Percentiles rank a stretch among this genome's conserved stretches.
phyloP scores from a whole-genome alignment of 2,329 filamentous ascomycete genomes.

The Trichothecium sympodiale region DNA sequence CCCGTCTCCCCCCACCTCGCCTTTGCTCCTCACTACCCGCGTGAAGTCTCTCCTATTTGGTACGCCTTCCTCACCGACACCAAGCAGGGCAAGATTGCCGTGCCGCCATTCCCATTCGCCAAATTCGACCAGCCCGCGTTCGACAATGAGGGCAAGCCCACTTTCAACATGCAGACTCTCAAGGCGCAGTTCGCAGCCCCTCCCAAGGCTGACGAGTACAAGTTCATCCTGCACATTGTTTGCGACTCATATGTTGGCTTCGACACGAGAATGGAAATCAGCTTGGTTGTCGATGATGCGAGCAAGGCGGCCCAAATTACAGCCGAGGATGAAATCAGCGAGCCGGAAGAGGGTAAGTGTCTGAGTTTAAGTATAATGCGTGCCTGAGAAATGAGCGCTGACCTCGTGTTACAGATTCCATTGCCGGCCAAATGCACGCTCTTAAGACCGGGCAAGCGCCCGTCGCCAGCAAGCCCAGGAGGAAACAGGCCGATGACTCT shows the following conservation, averaged over 20 bases:
- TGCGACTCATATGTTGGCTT: slow-evolving; percentile 95
- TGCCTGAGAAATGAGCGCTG: background rate
- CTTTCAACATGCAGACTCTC: slow-evolving; percentile 88
- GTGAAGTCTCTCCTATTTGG: slow-evolving; percentile 85
- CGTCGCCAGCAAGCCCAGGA: slow-evolving; percentile 36
- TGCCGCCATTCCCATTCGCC: slow-evolving; percentile 91
- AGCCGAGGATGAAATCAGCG: slow-evolving; percentile 90
- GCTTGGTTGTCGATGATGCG: slow-evolving; percentile 78
- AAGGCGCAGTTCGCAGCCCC: slow-evolving; percentile 97
- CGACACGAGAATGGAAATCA: slow-evolving; percentile 85
- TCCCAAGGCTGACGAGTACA: slow-evolving; percentile 83
- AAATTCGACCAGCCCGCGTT: slow-evolving; percentile 86
- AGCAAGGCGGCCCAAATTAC: slow-evolving; percentile 71
- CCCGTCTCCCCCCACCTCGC: slow-evolving; percentile 72
- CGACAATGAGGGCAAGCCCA: slow-evolving; percentile 69
- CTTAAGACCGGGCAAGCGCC: slow-evolving; percentile 60
- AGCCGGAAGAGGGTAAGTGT: slow-evolving; percentile 87
- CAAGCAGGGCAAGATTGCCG: slow-evolving; percentile 91
- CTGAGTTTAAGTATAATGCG: background rate
- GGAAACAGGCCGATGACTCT: slow-evolving; percentile 41
- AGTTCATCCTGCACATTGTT: slow-evolving; percentile 85
- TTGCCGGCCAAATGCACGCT: slow-evolving; percentile 83
- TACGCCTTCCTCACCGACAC: slow-evolving; percentile 89
- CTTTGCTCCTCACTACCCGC: slow-evolving; percentile 80
- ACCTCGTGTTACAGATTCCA: slow-evolving; percentile 50